Evolutionary conservation across 2,329 filamentous ascomycete genomes (phyloP), one percentile per base, ranked within the genome.

Genomic region (Ceratocystis colombiana): DNA sequence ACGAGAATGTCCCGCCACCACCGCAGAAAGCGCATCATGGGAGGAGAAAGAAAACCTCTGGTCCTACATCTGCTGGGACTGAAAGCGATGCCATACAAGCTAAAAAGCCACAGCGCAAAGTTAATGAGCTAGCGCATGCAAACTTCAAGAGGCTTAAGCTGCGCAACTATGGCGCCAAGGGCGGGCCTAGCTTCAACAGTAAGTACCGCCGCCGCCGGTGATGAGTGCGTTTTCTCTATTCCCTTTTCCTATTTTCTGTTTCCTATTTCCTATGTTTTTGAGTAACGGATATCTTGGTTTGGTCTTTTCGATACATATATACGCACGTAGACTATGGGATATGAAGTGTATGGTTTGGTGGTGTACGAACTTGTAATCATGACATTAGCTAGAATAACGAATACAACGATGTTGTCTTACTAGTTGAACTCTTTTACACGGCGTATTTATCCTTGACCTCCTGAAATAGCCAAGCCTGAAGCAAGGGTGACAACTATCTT

Each of bases 121-220:
- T 88, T 62, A 85, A 83, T 71, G 83, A 83, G 69, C 74, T 84
- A 70, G 84, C 85, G 15, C 82, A 87, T 71, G 80, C 84, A 68
- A 88, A 88, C 75, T 88, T 87, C 74, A 84, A 84, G 73, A 76
- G 83, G 66, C 73, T 88, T 68, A 88, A 88, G 77, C 75, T 88
- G 71, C 79, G 77, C 70, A 86, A 86, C 70, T 75, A 78, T 2
- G 84, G 84, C 2, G 75, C 82, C n/a, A 87, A 86, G 73, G 84
- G 84, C 1, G 83, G 83, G 3, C 77, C 82, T 22, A 81, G 78
- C 1, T 77, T 79, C 71, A 81, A 80, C 67, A 85, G 82, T 73
- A 78, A 79, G 64, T 87, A 86, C 72, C 78, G 83, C 66, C 77
- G 84, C 68, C 78, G 79, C 71, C 70, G 76, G 46, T 77, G 70